Evolutionary conservation across 345 rosid species (phyloP), one percentile per base, ranked within the genome.

Genomic region (Turritis glabra): DNA sequence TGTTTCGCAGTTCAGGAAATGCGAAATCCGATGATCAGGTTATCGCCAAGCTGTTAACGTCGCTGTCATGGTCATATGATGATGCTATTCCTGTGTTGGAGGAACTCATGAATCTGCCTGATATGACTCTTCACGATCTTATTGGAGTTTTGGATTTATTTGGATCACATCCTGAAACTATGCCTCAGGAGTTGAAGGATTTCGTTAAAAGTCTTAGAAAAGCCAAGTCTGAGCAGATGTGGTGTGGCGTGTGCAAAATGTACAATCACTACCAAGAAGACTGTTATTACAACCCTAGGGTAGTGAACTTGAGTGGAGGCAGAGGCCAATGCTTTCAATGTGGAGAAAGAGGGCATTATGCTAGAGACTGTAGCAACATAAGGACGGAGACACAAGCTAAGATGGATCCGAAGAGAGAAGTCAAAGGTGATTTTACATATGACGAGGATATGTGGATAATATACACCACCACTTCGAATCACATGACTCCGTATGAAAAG

Each of bases 401-500:
- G 55, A 4, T 62, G n/a, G 32, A 21, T 59, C 15, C n/a, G n/a
- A 32, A 12, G 18, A 35, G 32, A 37, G 7, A 38, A 71, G 8
- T 4, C 8, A 15, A n/a, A 27, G 60, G 15, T 18, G 59, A 11
- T 17, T 8, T 74, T 7, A 56, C 18, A 1, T 65, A 1, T 7
- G 78, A 19, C 19, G 52, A 57, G 29, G 59, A 47, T 6, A 35
- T 46, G 51, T 74, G 78, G 78, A 46, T 65, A 72, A 3, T 65
- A 9, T 35, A 46, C 72, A 5, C 30, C 3, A 2, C 21, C 7
- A 1, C 41, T 7, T 23, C 72, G 9, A 10, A 47, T 2, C 72
- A 74, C 41, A 66, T 74, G 78, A 74, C 67, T 65, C 78, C 66
- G 0, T 65, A 74, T 47, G 17, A 13, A 14, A 65, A 66, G 60